Percentiles rank a stretch among this genome's conserved stretches.
Evolutionary conservation across 257 asterid genomes (phyloP).

Genomic region (Nicotiana sylvestris): DNA sequence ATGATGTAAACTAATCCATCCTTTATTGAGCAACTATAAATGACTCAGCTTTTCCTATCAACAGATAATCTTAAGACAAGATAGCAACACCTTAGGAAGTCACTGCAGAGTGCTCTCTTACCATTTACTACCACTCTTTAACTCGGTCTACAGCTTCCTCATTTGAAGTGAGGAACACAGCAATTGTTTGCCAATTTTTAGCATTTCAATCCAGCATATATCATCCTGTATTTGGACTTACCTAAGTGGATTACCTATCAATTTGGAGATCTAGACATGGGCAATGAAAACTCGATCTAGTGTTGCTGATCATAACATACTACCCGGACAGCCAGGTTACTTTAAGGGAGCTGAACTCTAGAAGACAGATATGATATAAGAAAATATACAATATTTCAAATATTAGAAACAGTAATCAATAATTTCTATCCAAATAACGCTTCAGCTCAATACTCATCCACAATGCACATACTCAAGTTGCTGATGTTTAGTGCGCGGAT

Average conservation of each 20-base stretch:
- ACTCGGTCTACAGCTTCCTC: background rate
- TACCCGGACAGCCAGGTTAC: background rate
- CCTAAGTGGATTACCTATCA: background rate
- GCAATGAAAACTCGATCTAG: background rate
- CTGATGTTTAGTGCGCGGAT: background rate
- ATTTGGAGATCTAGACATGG: background rate
- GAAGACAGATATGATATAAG: background rate
- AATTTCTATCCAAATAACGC: background rate
- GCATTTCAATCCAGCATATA: background rate
- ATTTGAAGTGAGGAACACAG: background rate
- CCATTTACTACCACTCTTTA: background rate
- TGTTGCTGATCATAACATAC: background rate
- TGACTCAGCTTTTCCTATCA: background rate
- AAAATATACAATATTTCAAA: too few species aligned
- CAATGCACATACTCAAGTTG: background rate
- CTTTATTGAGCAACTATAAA: background rate
- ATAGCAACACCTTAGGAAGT: background rate
- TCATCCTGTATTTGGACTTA: background rate
- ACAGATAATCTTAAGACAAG: background rate
- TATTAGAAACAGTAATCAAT: background rate
- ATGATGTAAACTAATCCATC: background rate
- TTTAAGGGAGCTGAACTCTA: background rate
- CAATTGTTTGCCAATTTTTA: too few species aligned
- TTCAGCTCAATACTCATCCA: background rate
- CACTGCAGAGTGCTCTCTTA: background rate